Percentiles rank a stretch among this genome's conserved stretches.
These are phyloP conservation scores for Stagonosporopsis vannaccii DNA, from an alignment of 2,329 filamentous ascomycete species.

Conservation along the genomic window DNA sequence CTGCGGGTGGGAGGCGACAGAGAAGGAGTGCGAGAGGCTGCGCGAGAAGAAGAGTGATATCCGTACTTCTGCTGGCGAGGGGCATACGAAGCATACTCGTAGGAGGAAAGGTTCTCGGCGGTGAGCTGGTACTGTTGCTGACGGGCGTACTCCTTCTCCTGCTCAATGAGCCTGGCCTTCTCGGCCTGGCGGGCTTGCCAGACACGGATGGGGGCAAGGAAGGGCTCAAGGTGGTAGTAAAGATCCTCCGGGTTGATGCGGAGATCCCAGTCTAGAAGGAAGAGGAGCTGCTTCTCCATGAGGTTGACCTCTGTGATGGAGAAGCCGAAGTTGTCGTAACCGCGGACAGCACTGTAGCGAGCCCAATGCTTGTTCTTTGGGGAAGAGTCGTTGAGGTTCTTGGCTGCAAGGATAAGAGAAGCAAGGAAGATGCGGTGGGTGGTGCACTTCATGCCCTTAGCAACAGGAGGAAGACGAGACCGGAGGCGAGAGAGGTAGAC, in stretches of 20 bases:
- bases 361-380: slow-evolving; percentile 99
- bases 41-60: slow-evolving; percentile 43
- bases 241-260: slow-evolving; percentile 85
- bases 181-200: slow-evolving; percentile 63
- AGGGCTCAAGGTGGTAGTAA: slow-evolving; percentile 84
- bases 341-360: slow-evolving; percentile 81
- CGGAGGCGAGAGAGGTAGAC: slow-evolving; percentile 90
- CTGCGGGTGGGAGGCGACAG: slow-evolving; percentile 56
- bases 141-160: slow-evolving; percentile 50
- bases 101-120: slow-evolving; percentile 37
- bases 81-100: slow-evolving; percentile 45
- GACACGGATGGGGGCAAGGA: slow-evolving; percentile 82
- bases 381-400: slow-evolving; percentile 98
- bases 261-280: slow-evolving; percentile 93
- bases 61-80: slow-evolving; percentile 24
- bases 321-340: slow-evolving; percentile 83
- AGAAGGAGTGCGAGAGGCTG: slow-evolving; percentile 57
- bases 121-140: slow-evolving; percentile 48
- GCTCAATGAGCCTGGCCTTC: slow-evolving; percentile 58
- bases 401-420: slow-evolving; percentile 83
- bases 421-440: slow-evolving; percentile 97
- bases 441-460: slow-evolving; percentile 95
- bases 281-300: slow-evolving; percentile 98
- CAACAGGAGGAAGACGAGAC: slow-evolving; percentile 86
- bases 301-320: slow-evolving; percentile 95